These are phyloP conservation scores for Fomitiporia mediterranea DNA, from an alignment of 1,284 basidiomycete genomes.

Conservation along the genomic window DNA sequence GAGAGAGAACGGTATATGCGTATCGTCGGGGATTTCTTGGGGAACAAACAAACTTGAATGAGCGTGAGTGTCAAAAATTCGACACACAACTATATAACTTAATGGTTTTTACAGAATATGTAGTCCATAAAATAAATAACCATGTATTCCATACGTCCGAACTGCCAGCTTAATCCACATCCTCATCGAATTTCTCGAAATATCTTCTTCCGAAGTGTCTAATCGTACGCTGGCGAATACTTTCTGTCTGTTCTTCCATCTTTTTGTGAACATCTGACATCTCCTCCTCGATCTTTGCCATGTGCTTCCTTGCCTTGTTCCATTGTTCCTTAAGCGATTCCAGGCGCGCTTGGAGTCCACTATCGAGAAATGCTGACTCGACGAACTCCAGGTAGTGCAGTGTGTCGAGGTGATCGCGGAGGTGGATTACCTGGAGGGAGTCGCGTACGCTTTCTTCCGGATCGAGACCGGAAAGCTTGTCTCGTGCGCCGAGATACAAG, in stretches of 20 bases:
- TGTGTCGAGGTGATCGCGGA: not conserved
- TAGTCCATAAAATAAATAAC: not conserved
- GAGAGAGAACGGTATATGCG: conserved; percentile 42
- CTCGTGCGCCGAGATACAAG: too few species aligned
- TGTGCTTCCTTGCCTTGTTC: not conserved
- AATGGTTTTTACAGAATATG: not conserved
- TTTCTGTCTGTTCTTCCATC: not conserved
- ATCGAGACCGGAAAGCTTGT: not conserved
- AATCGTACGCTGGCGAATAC: not conserved
- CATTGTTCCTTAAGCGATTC: not conserved
- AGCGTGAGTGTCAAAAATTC: not conserved
- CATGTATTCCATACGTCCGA: not conserved
- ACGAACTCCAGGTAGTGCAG: too few species aligned
- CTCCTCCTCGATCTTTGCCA: not conserved
- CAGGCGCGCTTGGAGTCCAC: not conserved
- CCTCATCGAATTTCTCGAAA: not conserved
- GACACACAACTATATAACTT: not conserved
- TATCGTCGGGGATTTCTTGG: conserved; percentile 35
- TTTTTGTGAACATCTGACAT: not conserved
- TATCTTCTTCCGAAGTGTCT: not conserved
- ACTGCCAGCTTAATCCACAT: not conserved
- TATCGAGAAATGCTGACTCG: too few species aligned
- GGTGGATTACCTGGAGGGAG: not conserved
- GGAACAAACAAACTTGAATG: not conserved
- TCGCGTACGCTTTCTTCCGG: not conserved